Base-by-base conservation (phyloP, 1,284 basidiomycete species). In the Melanopsichium pennsylvanicum region DNA sequence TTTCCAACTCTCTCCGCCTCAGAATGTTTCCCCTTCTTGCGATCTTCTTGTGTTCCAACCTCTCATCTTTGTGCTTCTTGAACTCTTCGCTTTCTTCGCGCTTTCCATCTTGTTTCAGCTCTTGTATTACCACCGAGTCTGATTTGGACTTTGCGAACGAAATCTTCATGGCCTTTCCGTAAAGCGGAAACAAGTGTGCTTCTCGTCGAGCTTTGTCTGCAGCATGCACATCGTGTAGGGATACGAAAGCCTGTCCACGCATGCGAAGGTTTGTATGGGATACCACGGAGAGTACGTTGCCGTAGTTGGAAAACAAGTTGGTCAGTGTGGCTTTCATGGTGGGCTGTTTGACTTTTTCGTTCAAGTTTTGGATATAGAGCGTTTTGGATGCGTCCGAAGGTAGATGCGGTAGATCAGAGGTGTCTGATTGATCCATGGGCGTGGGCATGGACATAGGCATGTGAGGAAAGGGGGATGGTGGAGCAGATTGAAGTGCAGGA, bases 191-290 rank as follows among this genome's bases (percentile, higher is more conserved):
- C 41, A 92, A 88, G 55, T 89, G 86, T 32, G 97, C 93, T 81
- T 98, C 95, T 83, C 87, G 90, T 85, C 91, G 85, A 5, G 95
- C 95, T 81, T 90, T 91, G 76, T 87, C 86, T 26, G 95, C 95
- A 48, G 87, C 86, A 56, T 94, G 89, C 45, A 87, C 85, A 43
- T 88, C 87, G 60, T 86, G 86, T 81, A 98, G 96, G 26, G 91
- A 92, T 16, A 99, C 91, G 78, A 99, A 99, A 5, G 95, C 95
- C 83, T 99, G 95, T 11, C 95, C 95, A 34, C 96, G 86, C 96
- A 99, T 98, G 27, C 95, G 88, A 60, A 97, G 83, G 83, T 97
- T 97, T 50, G 85, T 83, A 82, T 98, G 95, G 6, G 94, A 93
- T 8, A 93, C 89, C 15, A 99, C 91, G 74, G 93, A 92, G 25